Conservation (phyloP, 306 rosid genomes). For the Gynostemma pentaphyllum region DNA sequence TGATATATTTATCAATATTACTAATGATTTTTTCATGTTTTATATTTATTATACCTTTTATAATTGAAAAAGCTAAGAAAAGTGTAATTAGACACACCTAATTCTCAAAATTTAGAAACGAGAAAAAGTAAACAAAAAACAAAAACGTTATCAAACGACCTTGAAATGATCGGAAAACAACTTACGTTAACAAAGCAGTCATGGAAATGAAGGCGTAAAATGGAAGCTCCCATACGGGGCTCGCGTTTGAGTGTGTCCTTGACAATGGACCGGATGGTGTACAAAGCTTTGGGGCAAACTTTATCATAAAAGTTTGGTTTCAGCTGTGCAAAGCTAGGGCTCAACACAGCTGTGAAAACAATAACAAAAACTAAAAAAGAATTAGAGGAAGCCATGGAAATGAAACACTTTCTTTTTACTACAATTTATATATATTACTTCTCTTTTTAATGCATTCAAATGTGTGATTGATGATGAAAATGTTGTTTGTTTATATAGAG, state of each 20-base stretch:
- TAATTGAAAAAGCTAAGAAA: no score
- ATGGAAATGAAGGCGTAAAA: constrained; percentile 22
- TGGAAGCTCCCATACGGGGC: constrained; percentile 22
- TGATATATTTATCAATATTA: no score
- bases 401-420: no score
- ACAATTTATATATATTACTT: no score
- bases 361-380: constrained; percentile 7
- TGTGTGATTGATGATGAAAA: no score
- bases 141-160: not conserved
- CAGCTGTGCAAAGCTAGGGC: constrained; percentile 11
- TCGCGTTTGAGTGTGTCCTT: constrained; percentile 1
- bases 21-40: no score
- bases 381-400: constrained; percentile 15
- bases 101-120: no score
- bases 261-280: constrained; percentile 6
- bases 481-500: no score
- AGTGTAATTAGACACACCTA: no score
- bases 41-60: no score
- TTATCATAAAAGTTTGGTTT: not conserved
- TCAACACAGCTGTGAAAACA: not conserved
- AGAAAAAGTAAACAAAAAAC: not conserved
- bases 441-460: no score
- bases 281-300: constrained; percentile 18
- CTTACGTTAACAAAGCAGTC: constrained; percentile 26
- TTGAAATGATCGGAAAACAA: not conserved